Evolutionary conservation across 176 grass and related monocot genomes (phyloP).

Genomic region (Pontederia crassipes): DNA sequence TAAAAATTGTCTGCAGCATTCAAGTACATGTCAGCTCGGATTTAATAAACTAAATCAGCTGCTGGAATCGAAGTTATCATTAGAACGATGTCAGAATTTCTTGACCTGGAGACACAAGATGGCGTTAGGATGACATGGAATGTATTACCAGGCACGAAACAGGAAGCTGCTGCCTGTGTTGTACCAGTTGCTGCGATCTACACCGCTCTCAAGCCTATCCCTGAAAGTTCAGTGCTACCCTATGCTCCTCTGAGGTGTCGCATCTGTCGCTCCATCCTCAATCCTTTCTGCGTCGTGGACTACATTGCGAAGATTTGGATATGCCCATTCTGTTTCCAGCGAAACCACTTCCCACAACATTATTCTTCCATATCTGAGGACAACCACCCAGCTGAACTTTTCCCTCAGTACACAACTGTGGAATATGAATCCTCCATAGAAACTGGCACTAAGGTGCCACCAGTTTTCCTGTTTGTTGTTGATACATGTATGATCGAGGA

Average conservation of each 20-base stretch:
- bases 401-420: conserved; percentile 62
- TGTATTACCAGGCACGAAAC: conserved; percentile 74
- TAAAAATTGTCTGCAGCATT: no score
- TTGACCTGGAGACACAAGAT: conserved; percentile 73
- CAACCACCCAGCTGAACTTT: conserved; percentile 76
- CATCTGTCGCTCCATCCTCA: conserved; percentile 76
- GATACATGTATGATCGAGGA: conserved; percentile 96
- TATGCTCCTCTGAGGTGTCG: conserved; percentile 71
- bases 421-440: conserved; percentile 54
- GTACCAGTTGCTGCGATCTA: conserved; percentile 67
- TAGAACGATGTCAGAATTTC: conserved; percentile 61
- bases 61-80: no score
- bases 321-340: conserved; percentile 92
- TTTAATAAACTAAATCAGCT: no score
- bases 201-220: conserved; percentile 68
- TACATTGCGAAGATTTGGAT: conserved; percentile 81
- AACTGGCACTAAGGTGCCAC: conserved; percentile 28
- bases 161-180: conserved; percentile 49
- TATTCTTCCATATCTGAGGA: conserved; percentile 61
- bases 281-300: conserved; percentile 73
- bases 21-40: no score
- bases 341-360: conserved; percentile 78
- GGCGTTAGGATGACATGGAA: conserved; percentile 97
- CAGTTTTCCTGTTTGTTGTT: conserved; percentile 91
- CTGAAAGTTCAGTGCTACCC: conserved; percentile 48